These are phyloP conservation scores for Calamus simplicifolius DNA, from an alignment of 176 grass and related monocot species.

Conservation along the genomic window DNA sequence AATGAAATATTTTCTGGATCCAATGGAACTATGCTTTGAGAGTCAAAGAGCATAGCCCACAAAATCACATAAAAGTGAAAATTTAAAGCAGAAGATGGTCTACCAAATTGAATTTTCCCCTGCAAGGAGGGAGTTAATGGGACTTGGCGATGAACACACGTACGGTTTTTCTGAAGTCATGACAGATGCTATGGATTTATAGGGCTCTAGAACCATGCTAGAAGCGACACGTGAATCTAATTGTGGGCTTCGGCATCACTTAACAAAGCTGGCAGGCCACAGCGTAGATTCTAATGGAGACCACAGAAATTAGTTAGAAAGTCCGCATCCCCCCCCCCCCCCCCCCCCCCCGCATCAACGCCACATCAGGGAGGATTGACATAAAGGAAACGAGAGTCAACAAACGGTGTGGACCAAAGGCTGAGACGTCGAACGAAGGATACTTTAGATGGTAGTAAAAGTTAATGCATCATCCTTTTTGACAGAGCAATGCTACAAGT, in stretches of 20 bases:
- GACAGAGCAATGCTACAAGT: too few relatives aligned
- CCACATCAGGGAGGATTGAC: too few relatives aligned
- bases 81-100: constrained; percentile 19
- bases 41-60: constrained; percentile 5
- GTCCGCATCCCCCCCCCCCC: too few relatives aligned
- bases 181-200: constrained; percentile 28
- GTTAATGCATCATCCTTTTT: too few relatives aligned
- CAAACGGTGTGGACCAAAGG: too few relatives aligned
- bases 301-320: too few relatives aligned
- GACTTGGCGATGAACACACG: constrained; percentile 43
- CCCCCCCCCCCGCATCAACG: too few relatives aligned
- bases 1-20: background rate
- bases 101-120: constrained; percentile 98
- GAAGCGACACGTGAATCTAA: constrained; percentile 51
- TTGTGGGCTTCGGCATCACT: constrained; percentile 33
- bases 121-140: constrained; percentile 77
- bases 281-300: too few relatives aligned
- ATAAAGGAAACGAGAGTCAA: too few relatives aligned
- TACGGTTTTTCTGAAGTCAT: constrained; percentile 39
- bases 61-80: constrained; percentile 15
- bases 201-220: constrained; percentile 51
- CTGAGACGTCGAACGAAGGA: too few relatives aligned
- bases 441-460: too few relatives aligned
- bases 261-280: too few relatives aligned
- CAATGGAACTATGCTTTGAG: constrained; percentile 19